Conservation (phyloP, 1,284 basidiomycete species). For the Trichosporon ovoides region DNA sequence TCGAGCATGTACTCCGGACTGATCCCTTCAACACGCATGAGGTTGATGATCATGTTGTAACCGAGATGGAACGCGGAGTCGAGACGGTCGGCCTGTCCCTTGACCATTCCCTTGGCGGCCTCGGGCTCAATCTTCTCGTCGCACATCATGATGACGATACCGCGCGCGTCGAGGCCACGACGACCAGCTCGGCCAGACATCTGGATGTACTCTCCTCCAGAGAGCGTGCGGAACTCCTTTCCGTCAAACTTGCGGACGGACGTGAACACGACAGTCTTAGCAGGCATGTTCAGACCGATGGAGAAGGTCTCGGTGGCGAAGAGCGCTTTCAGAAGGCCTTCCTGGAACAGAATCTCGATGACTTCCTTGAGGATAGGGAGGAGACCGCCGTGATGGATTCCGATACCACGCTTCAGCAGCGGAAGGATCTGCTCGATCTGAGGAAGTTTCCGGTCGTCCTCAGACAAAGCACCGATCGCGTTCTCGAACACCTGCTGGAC, state of each 20-base stretch:
- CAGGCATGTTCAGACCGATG: conserved; percentile 99
- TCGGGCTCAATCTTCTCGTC: conserved; percentile 95
- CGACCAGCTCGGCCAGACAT: conserved; percentile 99
- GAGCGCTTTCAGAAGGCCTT: conserved; percentile 97
- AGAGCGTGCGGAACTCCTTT: conserved; percentile 84
- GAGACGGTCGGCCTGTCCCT: conserved; percentile 93
- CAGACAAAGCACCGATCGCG: conserved; percentile 82
- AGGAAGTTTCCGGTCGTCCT: conserved; percentile 83
- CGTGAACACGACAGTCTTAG: conserved; percentile 96
- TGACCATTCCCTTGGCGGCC: conserved; percentile 94
- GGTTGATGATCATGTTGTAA: conserved; percentile 98
- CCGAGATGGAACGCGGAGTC: conserved; percentile 98
- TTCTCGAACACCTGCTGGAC: conserved; percentile 89
- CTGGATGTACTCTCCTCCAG: conserved; percentile 80
- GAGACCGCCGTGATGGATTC: conserved; percentile 97
- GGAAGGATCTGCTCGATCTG: conserved; percentile 93
- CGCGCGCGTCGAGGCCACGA: conserved; percentile 95
- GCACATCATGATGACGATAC: conserved; percentile 99
- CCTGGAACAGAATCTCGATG: conserved; percentile 98
- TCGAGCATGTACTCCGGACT: conserved; percentile 99
- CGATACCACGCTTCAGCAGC: conserved; percentile 89
- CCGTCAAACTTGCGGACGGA: conserved; percentile 95
- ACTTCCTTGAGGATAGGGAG: conserved; percentile 98
- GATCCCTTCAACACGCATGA: conserved; percentile 98
- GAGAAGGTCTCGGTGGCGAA: conserved; percentile 99